Base-by-base conservation (phyloP, 2,329 filamentous ascomycete species). In the Exserohilum rostratum region DNA sequence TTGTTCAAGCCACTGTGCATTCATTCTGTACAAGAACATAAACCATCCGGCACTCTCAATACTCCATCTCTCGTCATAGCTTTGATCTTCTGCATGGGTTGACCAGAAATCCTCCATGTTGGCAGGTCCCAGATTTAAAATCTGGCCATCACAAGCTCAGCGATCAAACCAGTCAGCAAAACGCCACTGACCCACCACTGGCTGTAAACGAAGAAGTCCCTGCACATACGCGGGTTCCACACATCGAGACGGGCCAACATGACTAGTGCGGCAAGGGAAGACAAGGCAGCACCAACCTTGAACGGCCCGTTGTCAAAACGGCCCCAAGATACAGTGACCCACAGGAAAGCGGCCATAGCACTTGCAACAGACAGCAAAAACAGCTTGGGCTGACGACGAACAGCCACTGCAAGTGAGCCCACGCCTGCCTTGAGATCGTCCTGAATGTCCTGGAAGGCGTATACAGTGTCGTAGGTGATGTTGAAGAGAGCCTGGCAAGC, bases 401-500 rank as follows among this genome's bases (percentile, higher is more conserved):
- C 48, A 9, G 39, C 48, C n/a, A 62, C 71, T 71, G 57, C 56
- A 30, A 59, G 27, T 7, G 53, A 53, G 1, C 45, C 43, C 27
- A 77, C 70, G 2, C 75, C 74, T 2, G 68, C 67, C 40, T 73
- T 70, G 27, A 71, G 35, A 50, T 78, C 76, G 38, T 75, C 75
- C 15, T 61, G 59, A 2, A 68, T 60, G 50, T 78, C 76, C 35
- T 75, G 72, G 18, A 69, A 66, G 3, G 74, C 72, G 50, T 78
- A 77, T 27, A 78, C 58, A 5, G 69, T 72, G 44, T 77, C 75
- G 46, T 73, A 73, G 17, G 40, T 51, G 40, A 51, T 51, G 33
- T 51, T 51, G 40, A 51, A 51, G n/a, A 51, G 33, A 2, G 31
- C 20, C 17, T 51, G 48, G 7, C 15, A 46, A 11, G 48, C 48